These are phyloP conservation scores for Silene noctiflora DNA, from an alignment of 179 eudicot genomes.

Conservation along the genomic window DNA sequence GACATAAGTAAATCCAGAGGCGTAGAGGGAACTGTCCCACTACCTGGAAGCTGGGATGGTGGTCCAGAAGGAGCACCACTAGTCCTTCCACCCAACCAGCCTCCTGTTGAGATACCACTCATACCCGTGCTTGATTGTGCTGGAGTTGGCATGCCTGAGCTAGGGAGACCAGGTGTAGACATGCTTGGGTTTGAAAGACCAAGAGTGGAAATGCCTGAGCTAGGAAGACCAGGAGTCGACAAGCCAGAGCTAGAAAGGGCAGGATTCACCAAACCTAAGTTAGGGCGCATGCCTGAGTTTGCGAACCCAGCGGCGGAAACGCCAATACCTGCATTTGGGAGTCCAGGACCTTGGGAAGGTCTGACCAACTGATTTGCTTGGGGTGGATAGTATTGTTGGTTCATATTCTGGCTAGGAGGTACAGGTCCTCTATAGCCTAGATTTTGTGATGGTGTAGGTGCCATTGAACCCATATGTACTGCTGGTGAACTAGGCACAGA, in stretches of 20 bases:
- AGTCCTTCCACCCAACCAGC: conserved; percentile 53
- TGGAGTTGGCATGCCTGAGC: conserved; percentile 29
- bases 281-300: conserved; percentile 29
- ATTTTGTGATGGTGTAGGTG: conserved; percentile 43
- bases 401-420: conserved; percentile 45
- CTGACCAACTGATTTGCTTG: conserved; percentile 53
- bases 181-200: conserved; percentile 15
- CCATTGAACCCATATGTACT: conserved; percentile 35
- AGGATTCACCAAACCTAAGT: conserved; percentile 16
- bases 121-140: conserved; percentile 39
- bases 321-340: conserved; percentile 22
- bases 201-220: conserved; percentile 37
- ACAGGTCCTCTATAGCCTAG: conserved; percentile 51
- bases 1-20: conserved; percentile 36
- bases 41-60: conserved; percentile 42
- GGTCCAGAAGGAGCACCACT: conserved; percentile 45
- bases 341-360: conserved; percentile 56
- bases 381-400: conserved; percentile 53
- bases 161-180: conserved; percentile 20
- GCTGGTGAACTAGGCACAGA: conserved; percentile 36
- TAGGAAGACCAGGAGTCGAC: conserved; percentile 28
- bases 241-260: conserved; percentile 8
- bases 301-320: conserved; percentile 37
- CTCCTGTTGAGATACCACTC: conserved; percentile 36
- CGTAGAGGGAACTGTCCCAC: conserved; percentile 36